These are phyloP conservation scores for Multifurca ochricompacta DNA, from an alignment of 768 basidiomycete species.

Conservation along the genomic window DNA sequence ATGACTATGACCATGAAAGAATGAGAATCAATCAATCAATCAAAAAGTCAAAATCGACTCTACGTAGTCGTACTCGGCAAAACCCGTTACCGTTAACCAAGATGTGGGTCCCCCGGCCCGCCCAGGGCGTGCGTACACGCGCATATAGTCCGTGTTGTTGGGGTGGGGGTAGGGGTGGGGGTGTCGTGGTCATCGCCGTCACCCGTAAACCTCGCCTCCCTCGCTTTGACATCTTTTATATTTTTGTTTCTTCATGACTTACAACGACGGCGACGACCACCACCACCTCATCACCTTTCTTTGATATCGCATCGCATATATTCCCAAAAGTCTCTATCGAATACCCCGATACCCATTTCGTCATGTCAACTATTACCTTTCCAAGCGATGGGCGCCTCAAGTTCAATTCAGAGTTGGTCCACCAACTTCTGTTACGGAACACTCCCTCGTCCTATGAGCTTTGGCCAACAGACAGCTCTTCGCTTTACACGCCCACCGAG, in stretches of 20 bases:
- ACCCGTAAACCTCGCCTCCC: neutral
- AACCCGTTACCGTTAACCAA: too few species aligned
- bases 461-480: neutral
- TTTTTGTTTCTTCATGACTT: neutral
- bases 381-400: conserved; percentile 2
- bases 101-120: too few species aligned
- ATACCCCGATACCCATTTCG: neutral
- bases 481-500: neutral
- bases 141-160: too few species aligned
- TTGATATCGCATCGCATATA: neutral
- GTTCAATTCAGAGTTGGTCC: conserved; percentile 13
- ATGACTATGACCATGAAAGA: too few species aligned
- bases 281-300: neutral
- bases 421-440: neutral
- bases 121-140: too few species aligned
- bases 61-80: too few species aligned
- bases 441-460: neutral
- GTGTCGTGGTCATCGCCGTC: too few species aligned
- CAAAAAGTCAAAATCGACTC: too few species aligned
- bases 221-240: neutral
- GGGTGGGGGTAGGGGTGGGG: too few species aligned
- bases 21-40: too few species aligned
- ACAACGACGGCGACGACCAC: neutral
- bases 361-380: neutral
- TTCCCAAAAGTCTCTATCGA: neutral